Base-by-base conservation (phyloP, 345 rosid genomes). In the Camelina neglecta region DNA sequence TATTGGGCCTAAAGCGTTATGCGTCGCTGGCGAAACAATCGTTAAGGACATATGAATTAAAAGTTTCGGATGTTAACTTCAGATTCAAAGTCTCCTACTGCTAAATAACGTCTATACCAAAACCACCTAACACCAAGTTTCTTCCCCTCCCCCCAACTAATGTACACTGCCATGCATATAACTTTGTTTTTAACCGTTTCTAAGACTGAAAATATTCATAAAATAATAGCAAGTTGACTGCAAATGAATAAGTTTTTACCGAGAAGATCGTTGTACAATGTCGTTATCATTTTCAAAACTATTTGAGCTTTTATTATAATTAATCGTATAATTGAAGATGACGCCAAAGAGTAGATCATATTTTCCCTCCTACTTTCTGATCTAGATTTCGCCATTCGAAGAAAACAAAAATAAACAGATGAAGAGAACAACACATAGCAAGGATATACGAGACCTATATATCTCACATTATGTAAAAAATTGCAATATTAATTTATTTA, bases 331-430 rank as follows among this genome's bases (percentile, higher is more conserved):
- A 42, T 49, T 60, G 18, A 49, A 67, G 55, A 67, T 50, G 73
- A 49, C 73, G 73, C 66, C 60, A 58, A 65, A 45, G 38, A 75
- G 29, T 50, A 31, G 63, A 51, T 75, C n/a, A 42, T 60, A 68
- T 60, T 51, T 67, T 69, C 79, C 64, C 8, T 51, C 74, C 74
- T 61, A 69, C 70, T 42, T 69, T 41, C 53, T 50, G 8, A 75
- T 75, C 18, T 24, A 57, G 42, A 58, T 70, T 50, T 75, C 69
- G 47, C 60, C 74, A 67, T 39, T 65, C 41, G 9, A 41, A 8
- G 5, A 29, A 21, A 13, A 16, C 15, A 8, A n/a, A 39, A 39
- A 39, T 2, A 7, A 35, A 39, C 42, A 39, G 42, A 38, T 3
- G 11, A 38, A 39, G 42, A 39, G 42, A 29, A 33, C 9, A 2